Percentiles rank a stretch among this genome's conserved stretches.
These are phyloP conservation scores for Theileria orientalis DNA, from an alignment of 169 alveolate species.

Conservation along the genomic window DNA sequence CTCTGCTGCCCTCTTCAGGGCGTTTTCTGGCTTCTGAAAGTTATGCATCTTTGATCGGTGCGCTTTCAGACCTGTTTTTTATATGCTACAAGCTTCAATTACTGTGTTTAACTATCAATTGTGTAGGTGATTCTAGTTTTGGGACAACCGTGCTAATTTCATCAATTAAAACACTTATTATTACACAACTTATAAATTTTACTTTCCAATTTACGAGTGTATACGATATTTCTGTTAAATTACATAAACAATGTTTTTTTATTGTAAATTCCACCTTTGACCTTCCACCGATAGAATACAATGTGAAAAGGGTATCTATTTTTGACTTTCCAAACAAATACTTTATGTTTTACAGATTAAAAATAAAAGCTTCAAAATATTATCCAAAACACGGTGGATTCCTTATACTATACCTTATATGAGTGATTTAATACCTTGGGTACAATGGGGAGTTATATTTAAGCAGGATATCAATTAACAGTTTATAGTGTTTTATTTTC, in stretches of 20 bases:
- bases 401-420: neutral
- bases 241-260: neutral
- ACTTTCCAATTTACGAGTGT: slow-evolving; percentile 6
- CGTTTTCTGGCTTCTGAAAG: slow-evolving; percentile 89
- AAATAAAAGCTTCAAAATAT: neutral
- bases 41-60: slow-evolving; percentile 74
- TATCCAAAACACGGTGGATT: neutral
- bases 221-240: slow-evolving; percentile 10
- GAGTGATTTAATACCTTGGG: neutral
- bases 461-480: no score
- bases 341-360: neutral
- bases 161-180: neutral
- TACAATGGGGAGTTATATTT: slow-evolving; percentile 10
- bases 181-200: neutral
- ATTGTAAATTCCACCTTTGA: neutral
- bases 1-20: slow-evolving; percentile 89
- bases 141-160: no score
- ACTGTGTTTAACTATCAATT: no score
- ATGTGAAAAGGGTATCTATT: neutral
- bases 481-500: no score
- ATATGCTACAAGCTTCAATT: neutral
- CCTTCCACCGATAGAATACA: slow-evolving; percentile 1
- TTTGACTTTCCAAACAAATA: neutral
- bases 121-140: no score
- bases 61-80: neutral